Evolutionary conservation across 1,284 basidiomycete species (phyloP).

Genomic region (Anthracocystis panici-leucophaei): DNA sequence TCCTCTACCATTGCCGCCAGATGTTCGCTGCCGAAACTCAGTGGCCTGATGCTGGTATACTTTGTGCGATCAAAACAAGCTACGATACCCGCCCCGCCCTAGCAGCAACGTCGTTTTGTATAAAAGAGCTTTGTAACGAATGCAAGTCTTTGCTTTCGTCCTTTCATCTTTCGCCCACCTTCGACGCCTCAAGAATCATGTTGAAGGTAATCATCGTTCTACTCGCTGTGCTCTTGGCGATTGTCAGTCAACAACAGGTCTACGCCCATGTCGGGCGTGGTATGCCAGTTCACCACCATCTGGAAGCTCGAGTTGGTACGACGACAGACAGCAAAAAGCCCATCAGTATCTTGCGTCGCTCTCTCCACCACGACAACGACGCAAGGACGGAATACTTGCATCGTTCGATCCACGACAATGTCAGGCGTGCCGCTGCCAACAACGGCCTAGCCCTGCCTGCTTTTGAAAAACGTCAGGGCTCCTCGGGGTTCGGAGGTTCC

Average conservation of each 20-base stretch:
- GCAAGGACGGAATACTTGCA: constrained; percentile 5
- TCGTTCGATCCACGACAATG: constrained; percentile 19
- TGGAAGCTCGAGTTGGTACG: constrained; percentile 7
- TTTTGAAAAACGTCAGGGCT: constrained; percentile 4
- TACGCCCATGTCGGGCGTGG: constrained; percentile 15
- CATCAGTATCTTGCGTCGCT: constrained; percentile 9
- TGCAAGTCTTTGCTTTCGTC: not conserved
- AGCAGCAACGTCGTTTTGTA: too few relatives aligned
- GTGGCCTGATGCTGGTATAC: not conserved
- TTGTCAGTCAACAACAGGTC: constrained; percentile 10
- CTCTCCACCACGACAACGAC: constrained; percentile 4
- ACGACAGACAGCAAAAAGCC: constrained; percentile 6
- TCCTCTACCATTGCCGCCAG: not conserved
- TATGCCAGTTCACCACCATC: constrained; percentile 15
- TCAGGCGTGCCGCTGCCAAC: constrained; percentile 6
- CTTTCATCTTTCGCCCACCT: not conserved
- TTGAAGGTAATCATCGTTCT: constrained; percentile 10
- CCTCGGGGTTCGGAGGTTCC: not conserved
- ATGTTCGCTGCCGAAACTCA: not conserved
- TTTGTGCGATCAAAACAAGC: not conserved
- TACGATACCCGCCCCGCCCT: too few relatives aligned
- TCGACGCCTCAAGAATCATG: not conserved
- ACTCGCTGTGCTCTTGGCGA: constrained; percentile 12
- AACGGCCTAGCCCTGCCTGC: not conserved
- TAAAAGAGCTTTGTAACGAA: not conserved